phyloP scores from a whole-genome alignment of 495 filamentous ascomycete genomes.

The Penicillium cosmopolitanum region DNA sequence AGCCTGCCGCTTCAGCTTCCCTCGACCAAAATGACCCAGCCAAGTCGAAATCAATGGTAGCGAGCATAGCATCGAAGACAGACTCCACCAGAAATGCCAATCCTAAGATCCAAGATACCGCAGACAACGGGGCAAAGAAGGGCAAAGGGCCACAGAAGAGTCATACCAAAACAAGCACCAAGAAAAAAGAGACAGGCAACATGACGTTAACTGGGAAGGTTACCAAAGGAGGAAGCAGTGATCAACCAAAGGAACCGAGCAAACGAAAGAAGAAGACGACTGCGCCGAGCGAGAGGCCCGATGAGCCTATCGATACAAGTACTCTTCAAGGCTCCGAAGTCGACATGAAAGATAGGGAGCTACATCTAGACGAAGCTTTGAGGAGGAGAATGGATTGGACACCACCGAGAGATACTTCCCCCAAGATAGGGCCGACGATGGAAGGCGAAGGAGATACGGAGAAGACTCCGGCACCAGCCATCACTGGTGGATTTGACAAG shows the following conservation, averaged over 20 bases:
- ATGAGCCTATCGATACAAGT: not conserved
- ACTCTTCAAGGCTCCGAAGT: constrained; percentile 13
- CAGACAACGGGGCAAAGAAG: constrained; percentile 26
- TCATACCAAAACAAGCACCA: constrained; percentile 22
- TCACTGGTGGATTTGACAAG: constrained; percentile 26
- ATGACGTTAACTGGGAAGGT: constrained; percentile 43
- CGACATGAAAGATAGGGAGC: constrained; percentile 24
- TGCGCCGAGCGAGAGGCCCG: not conserved
- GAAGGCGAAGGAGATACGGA: constrained; percentile 14
- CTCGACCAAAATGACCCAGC: constrained; percentile 10
- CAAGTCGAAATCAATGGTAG: constrained; percentile 24
- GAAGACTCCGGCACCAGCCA: not conserved
- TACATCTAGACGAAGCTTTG: constrained; percentile 41
- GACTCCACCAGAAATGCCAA: constrained; percentile 8
- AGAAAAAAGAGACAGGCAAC: constrained; percentile 30
- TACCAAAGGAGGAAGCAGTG: constrained; percentile 32
- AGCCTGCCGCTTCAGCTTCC: not conserved
- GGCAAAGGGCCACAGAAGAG: constrained; percentile 21
- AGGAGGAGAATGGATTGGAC: constrained; percentile 50
- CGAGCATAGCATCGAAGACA: constrained; percentile 23
- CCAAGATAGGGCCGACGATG: constrained; percentile 6
- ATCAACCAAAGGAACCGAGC: constrained; percentile 17
- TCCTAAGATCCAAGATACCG: constrained; percentile 7
- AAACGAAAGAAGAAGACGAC: constrained; percentile 21
- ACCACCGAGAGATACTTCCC: constrained; percentile 34